A percentile compares a stretch with the other conserved stretches of the same genome.
These are phyloP conservation scores for Phoma sp. DNA, from an alignment of 2,329 filamentous ascomycete species.

Conservation along the genomic window DNA sequence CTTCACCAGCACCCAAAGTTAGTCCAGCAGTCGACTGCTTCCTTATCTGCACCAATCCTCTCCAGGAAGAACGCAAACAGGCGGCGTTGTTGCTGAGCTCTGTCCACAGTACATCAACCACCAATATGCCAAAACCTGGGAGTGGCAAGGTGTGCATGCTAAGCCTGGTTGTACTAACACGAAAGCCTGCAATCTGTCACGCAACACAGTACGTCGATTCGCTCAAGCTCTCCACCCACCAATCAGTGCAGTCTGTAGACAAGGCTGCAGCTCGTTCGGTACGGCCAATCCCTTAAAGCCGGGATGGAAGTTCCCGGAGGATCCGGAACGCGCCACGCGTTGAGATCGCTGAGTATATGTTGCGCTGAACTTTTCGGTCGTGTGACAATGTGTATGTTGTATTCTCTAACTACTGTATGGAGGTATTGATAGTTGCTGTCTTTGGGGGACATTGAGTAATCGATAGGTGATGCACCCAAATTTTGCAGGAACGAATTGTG, in stretches of 20 bases:
- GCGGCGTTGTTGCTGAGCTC: background rate
- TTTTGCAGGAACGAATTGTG: background rate
- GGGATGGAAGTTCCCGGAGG: conserved; percentile 2
- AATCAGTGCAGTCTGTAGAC: background rate
- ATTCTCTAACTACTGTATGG: background rate
- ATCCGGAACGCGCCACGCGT: background rate
- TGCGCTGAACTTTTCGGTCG: background rate
- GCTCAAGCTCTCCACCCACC: background rate
- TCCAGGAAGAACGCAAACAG: too few relatives aligned
- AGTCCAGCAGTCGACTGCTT: background rate
- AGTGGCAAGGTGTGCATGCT: background rate
- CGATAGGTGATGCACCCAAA: background rate
- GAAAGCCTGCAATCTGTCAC: conserved; percentile 5
- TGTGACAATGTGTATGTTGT: background rate
- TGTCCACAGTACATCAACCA: background rate
- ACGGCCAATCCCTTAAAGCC: conserved; percentile 5
- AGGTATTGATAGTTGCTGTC: background rate
- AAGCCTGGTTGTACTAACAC: background rate
- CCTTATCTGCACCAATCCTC: too few relatives aligned
- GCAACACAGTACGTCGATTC: background rate
- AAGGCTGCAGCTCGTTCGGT: background rate
- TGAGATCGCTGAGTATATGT: background rate
- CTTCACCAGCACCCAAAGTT: background rate
- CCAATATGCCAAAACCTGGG: conserved; percentile 6
- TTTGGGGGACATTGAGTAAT: background rate